Conservation (phyloP, 495 filamentous ascomycete species). For the Talaromyces proteolyticus region DNA sequence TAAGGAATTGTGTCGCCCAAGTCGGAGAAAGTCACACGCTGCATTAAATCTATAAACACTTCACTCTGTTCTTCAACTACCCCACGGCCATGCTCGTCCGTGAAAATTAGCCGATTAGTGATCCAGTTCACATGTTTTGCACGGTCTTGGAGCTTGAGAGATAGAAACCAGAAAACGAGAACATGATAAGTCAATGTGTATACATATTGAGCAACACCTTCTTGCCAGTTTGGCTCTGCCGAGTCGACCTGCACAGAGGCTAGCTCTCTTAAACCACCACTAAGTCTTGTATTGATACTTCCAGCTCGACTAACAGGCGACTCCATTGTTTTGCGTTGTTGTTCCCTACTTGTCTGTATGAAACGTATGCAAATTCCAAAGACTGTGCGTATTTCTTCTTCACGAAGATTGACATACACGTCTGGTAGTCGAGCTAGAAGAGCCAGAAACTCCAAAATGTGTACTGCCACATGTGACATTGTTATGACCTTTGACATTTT, state of each 20-base stretch:
- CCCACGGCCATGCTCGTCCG: conserved; percentile 65
- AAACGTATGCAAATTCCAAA: conserved; percentile 95
- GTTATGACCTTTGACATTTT: conserved; percentile 95
- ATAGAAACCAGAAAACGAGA: conserved; percentile 94
- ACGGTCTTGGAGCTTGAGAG: conserved; percentile 76
- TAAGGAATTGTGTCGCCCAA: conserved; percentile 51
- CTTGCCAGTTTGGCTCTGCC: conserved; percentile 26
- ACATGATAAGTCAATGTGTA: conserved; percentile 90
- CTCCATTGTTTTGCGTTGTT: conserved; percentile 35
- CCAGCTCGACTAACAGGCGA: conserved; percentile 22
- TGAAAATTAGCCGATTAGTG: conserved; percentile 72
- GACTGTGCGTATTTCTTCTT: conserved; percentile 83
- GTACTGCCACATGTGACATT: conserved; percentile 80
- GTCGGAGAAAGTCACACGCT: conserved; percentile 81
- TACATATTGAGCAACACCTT: conserved; percentile 67
- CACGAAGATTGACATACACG: conserved; percentile 78
- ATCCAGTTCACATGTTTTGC: conserved; percentile 86
- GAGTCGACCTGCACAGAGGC: conserved; percentile 15
- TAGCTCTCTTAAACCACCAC: conserved; percentile 36
- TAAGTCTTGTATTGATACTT: conserved; percentile 28
- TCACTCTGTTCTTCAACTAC: conserved; percentile 87
- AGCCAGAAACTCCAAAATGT: conserved; percentile 89
- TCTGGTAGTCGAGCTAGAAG: conserved; percentile 79
- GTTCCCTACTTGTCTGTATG: conserved; percentile 66
- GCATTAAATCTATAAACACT: conserved; percentile 94